These are phyloP conservation scores for Amphicarpaea edgeworthii DNA, from an alignment of 306 rosid species.

Conservation along the genomic window DNA sequence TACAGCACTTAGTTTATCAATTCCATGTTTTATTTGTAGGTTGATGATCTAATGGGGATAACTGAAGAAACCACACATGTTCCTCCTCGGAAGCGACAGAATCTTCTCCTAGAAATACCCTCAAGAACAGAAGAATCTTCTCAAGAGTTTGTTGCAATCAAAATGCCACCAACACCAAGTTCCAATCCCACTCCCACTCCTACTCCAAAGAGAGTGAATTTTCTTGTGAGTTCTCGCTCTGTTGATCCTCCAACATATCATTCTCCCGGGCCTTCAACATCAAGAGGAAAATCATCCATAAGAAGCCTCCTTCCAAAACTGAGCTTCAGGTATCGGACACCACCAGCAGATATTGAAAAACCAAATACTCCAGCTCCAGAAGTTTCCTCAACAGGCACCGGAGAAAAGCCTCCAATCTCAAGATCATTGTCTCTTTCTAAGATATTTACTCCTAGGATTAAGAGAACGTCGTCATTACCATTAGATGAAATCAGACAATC, in stretches of 20 bases:
- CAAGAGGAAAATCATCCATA: slow-evolving; percentile 73
- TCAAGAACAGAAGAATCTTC: slow-evolving; percentile 64
- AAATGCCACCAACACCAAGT: slow-evolving; percentile 81
- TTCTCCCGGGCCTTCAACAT: slow-evolving; percentile 75
- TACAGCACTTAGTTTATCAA: slow-evolving; percentile 31
- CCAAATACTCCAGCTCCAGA: slow-evolving; percentile 58
- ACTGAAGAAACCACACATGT: slow-evolving; percentile 64
- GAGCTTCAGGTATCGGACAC: slow-evolving; percentile 75
- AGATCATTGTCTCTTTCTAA: slow-evolving; percentile 82
- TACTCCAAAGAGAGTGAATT: slow-evolving; percentile 92
- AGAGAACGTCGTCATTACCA: slow-evolving; percentile 91
- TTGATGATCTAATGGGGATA: slow-evolving; percentile 62
- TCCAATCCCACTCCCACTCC: slow-evolving; percentile 91
- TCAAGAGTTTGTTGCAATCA: slow-evolving; percentile 70
- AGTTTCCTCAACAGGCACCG: slow-evolving; percentile 55
- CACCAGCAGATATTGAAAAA: slow-evolving; percentile 69
- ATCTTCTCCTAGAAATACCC: slow-evolving; percentile 87
- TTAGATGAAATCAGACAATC: slow-evolving; percentile 66
- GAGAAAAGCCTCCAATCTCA: slow-evolving; percentile 74
- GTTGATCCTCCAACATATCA: slow-evolving; percentile 55
- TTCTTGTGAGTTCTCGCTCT: slow-evolving; percentile 63
- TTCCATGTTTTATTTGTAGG: slow-evolving; percentile 51
- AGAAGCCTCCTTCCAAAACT: slow-evolving; percentile 81
- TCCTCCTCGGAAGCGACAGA: slow-evolving; percentile 76
- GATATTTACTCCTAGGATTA: slow-evolving; percentile 86